phyloP scores from a whole-genome alignment of 805 yeast genomes.

The Priceomyces haplophilus region DNA sequence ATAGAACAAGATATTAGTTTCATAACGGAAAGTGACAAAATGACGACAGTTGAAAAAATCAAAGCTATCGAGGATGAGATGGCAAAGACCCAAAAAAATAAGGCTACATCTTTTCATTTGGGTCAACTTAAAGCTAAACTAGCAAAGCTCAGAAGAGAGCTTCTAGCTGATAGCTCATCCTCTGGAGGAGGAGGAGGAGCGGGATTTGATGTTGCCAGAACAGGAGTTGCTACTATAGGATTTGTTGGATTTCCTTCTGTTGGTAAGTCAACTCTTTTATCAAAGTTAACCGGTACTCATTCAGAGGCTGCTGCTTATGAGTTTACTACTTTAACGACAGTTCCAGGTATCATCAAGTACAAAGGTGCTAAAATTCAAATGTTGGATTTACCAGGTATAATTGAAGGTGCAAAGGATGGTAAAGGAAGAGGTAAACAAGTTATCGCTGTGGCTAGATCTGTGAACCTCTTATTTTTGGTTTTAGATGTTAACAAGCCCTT shows the following conservation, averaged over 20 bases:
- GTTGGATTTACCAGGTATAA: slow-evolving; percentile 87
- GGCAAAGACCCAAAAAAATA: slow-evolving; percentile 97
- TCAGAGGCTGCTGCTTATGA: slow-evolving; percentile 98
- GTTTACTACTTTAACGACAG: slow-evolving; percentile 95
- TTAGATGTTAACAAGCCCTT: slow-evolving; percentile 95
- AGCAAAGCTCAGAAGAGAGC: slow-evolving; percentile 91
- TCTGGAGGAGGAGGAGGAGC: slow-evolving; percentile 87
- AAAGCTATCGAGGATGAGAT: slow-evolving; percentile 94
- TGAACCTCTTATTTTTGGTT: slow-evolving; percentile 88
- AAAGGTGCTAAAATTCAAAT: slow-evolving; percentile 98
- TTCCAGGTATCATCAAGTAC: slow-evolving; percentile 93
- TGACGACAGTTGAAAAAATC: slow-evolving; percentile 57
- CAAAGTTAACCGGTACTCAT: slow-evolving; percentile 90
- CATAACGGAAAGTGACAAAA: slow-evolving; percentile 8
- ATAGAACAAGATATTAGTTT: not conserved
- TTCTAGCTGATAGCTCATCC: slow-evolving; percentile 60
- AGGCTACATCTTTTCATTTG: slow-evolving; percentile 95
- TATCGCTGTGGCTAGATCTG: slow-evolving; percentile 98
- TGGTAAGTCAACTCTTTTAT: slow-evolving; percentile 80
- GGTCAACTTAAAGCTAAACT: slow-evolving; percentile 96
- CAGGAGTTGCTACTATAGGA: slow-evolving; percentile 97
- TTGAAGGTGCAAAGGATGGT: slow-evolving; percentile 90
- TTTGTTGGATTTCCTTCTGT: slow-evolving; percentile 99
- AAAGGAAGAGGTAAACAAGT: slow-evolving; percentile 94
- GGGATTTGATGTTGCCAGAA: slow-evolving; percentile 98